phyloP scores from a whole-genome alignment of 1,139 yeast species.

The Meyerozyma guilliermondii region DNA sequence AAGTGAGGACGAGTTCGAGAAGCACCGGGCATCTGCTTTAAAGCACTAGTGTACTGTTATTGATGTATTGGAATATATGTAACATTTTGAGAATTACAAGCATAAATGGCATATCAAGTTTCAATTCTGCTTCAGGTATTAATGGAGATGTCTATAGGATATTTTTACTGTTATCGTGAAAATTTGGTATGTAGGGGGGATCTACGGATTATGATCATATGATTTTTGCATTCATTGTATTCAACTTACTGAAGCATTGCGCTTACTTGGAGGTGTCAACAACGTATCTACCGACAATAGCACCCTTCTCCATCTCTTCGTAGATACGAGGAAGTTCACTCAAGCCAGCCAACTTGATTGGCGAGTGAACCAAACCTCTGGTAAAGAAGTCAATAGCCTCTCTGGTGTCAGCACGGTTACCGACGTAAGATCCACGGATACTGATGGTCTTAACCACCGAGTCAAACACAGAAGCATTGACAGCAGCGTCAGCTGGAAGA shows the following conservation, averaged over 20 bases:
- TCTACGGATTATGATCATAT: no score
- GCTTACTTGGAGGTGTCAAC: constrained; percentile 58
- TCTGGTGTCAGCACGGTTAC: constrained; percentile 75
- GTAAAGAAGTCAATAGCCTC: constrained; percentile 72
- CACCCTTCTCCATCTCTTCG: constrained; percentile 66
- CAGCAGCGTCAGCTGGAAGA: constrained; percentile 68
- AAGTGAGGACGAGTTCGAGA: constrained; percentile 29
- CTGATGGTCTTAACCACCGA: constrained; percentile 61
- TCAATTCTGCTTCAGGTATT: no score
- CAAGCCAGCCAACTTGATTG: constrained; percentile 66
- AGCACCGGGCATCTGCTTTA: constrained; percentile 10
- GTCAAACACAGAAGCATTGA: constrained; percentile 57
- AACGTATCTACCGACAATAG: constrained; percentile 72
- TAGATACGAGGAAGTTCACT: constrained; percentile 59
- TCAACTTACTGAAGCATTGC: no score
- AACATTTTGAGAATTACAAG: no score
- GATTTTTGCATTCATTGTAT: no score
- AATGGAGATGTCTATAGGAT: no score
- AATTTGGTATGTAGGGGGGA: no score
- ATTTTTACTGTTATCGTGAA: no score
- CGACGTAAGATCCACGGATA: constrained; percentile 71
- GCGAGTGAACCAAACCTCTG: constrained; percentile 66
- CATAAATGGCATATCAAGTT: no score
- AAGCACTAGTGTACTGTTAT: background rate
- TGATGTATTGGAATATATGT: background rate